These are phyloP conservation scores for Dittrichia graveolens DNA, from an alignment of 129 eudicot genomes.

Conservation along the genomic window DNA sequence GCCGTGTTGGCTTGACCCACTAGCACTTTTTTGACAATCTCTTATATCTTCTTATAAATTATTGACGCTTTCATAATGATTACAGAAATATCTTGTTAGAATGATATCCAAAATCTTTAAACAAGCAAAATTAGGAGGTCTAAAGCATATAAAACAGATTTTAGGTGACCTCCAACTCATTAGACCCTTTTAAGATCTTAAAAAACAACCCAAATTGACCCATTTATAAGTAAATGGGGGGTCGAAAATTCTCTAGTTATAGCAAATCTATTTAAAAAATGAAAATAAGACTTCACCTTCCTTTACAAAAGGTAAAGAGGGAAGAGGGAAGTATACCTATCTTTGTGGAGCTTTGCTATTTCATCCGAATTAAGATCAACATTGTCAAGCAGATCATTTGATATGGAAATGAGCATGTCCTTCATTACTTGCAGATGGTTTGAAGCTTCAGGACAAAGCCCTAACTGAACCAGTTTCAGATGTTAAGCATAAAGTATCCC, in stretches of 20 bases:
- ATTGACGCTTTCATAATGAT: background rate
- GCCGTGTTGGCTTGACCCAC: background rate
- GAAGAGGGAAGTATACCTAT: conserved; percentile 56
- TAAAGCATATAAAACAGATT: background rate
- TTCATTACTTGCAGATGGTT: conserved; percentile 80
- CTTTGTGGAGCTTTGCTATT: conserved; percentile 77
- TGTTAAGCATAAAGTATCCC: conserved; percentile 20
- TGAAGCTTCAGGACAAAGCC: conserved; percentile 80
- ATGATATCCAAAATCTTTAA: background rate
- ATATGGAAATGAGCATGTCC: conserved; percentile 79
- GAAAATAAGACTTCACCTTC: conserved; percentile 4
- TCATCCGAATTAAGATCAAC: conserved; percentile 56
- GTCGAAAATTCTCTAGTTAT: background rate
- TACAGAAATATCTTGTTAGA: background rate
- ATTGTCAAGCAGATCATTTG: conserved; percentile 94
- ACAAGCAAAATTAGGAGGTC: background rate
- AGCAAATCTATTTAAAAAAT: background rate
- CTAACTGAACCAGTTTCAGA: conserved; percentile 60
- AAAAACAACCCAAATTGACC: conserved; percentile 4
- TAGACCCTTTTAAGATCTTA: background rate
- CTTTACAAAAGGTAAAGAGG: conserved; percentile 11
- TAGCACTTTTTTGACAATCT: background rate
- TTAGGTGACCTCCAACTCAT: background rate
- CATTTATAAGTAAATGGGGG: background rate
- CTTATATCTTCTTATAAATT: background rate